phyloP scores from a whole-genome alignment of 2,329 filamentous ascomycete species.

The Venturia effusa region DNA sequence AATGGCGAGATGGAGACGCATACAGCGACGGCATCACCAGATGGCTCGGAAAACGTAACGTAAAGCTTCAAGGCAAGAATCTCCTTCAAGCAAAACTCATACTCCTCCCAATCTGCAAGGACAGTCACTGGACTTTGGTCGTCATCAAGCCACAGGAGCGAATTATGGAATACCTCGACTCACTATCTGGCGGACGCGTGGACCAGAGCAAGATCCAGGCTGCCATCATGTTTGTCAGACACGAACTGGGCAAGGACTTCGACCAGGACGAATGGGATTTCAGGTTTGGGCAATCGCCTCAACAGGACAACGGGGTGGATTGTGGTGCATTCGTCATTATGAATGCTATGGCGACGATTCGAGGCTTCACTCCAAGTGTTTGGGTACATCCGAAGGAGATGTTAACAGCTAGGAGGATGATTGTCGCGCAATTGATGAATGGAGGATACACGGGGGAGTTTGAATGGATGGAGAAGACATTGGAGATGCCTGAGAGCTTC shows the following conservation, averaged over 20 bases:
- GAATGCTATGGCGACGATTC: slow-evolving; percentile 52
- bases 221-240: slow-evolving; percentile 43
- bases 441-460: slow-evolving; percentile 7
- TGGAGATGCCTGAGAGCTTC: background rate
- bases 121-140: slow-evolving; percentile 60
- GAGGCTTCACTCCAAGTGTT: slow-evolving; percentile 25
- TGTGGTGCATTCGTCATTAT: slow-evolving; percentile 70
- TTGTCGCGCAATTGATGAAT: slow-evolving; percentile 1
- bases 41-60: slow-evolving; percentile 6
- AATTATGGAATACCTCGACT: slow-evolving; percentile 60
- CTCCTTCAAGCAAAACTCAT: slow-evolving; percentile 56
- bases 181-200: slow-evolving; percentile 37
- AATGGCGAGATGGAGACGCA: background rate
- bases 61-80: slow-evolving; percentile 46
- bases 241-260: slow-evolving; percentile 47
- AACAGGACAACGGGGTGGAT: slow-evolving; percentile 58
- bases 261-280: slow-evolving; percentile 49
- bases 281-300: slow-evolving; percentile 38
- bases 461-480: slow-evolving; percentile 1
- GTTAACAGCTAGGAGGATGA: background rate
- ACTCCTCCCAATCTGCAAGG: slow-evolving; percentile 57
- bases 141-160: slow-evolving; percentile 51
- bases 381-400: slow-evolving; percentile 12
- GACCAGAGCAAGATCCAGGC: slow-evolving; percentile 15
- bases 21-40: slow-evolving; percentile 29